phyloP scores from a whole-genome alignment of 176 grass and related monocot genomes.

The Avena insularis region DNA sequence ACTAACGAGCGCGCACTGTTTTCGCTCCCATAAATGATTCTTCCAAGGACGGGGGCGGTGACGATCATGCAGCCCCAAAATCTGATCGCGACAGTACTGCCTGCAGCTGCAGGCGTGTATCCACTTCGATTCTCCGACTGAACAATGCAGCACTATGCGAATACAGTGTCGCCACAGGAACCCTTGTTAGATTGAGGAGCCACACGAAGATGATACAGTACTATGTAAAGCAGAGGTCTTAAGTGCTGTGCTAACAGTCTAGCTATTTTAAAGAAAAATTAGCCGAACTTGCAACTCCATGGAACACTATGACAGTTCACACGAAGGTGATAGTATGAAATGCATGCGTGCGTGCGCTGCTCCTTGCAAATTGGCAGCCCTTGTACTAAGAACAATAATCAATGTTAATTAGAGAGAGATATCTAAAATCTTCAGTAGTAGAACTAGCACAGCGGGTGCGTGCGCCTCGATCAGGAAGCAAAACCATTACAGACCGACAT shows the following conservation, averaged over 20 bases:
- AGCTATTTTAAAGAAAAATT: not conserved
- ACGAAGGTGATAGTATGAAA: no score
- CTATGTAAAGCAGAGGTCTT: not conserved
- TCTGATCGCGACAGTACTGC: not conserved
- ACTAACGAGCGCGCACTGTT: not conserved
- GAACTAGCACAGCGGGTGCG: not conserved
- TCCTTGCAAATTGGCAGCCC: not conserved
- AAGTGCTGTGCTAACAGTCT: not conserved
- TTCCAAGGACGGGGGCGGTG: conserved; percentile 9
- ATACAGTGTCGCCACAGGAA: not conserved
- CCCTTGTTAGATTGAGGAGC: not conserved
- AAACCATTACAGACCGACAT: conserved; percentile 25
- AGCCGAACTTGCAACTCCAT: not conserved
- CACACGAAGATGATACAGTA: not conserved
- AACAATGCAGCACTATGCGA: conserved; percentile 7
- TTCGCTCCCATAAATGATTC: conserved; percentile 16
- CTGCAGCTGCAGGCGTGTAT: not conserved
- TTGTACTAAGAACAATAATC: not conserved
- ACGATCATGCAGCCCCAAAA: not conserved
- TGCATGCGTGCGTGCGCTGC: not conserved
- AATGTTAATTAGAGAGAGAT: not conserved
- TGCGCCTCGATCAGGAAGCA: not conserved
- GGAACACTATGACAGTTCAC: not conserved
- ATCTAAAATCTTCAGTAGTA: not conserved
- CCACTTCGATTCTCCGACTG: not conserved